Conservation (phyloP, 306 rosid genomes). For the Sophora flavescens region DNA sequence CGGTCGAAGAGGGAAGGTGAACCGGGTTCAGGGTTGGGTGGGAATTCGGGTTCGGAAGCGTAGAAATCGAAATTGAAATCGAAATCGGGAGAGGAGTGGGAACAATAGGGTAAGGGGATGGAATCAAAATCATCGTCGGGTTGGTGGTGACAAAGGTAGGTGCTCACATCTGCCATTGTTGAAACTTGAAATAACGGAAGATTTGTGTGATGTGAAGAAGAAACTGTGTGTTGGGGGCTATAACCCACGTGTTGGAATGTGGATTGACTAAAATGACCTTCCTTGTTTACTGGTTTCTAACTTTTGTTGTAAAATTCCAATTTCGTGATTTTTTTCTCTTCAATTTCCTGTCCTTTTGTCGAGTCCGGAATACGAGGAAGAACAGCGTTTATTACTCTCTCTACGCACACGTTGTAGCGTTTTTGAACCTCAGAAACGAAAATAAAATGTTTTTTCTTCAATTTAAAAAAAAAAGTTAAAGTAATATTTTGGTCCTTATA, state of each 20-base stretch:
- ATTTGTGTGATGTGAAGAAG: not conserved
- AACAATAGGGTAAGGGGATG: slow-evolving; percentile 44
- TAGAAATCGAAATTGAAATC: slow-evolving; percentile 52
- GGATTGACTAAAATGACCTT: slow-evolving; percentile 42
- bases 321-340: not conserved
- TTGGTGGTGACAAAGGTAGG: slow-evolving; percentile 53
- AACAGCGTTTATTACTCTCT: slow-evolving; percentile 38
- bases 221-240: slow-evolving; percentile 32
- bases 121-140: slow-evolving; percentile 53
- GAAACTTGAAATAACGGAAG: not conserved
- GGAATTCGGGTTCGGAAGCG: slow-evolving; percentile 58
- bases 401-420: slow-evolving; percentile 9
- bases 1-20: slow-evolving; percentile 54
- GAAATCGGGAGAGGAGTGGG: slow-evolving; percentile 43
- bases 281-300: not conserved
- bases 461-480: too few relatives aligned
- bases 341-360: not conserved
- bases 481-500: too few relatives aligned
- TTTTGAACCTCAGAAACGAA: not conserved
- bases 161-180: slow-evolving; percentile 64
- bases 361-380: slow-evolving; percentile 39
- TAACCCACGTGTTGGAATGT: not conserved
- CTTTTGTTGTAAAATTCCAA: not conserved
- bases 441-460: too few relatives aligned
- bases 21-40: slow-evolving; percentile 42